Evolutionary conservation across 2,329 filamentous ascomycete species (phyloP), one percentile per base, ranked within the genome.

Genomic region (Colletotrichum noveboracense): DNA sequence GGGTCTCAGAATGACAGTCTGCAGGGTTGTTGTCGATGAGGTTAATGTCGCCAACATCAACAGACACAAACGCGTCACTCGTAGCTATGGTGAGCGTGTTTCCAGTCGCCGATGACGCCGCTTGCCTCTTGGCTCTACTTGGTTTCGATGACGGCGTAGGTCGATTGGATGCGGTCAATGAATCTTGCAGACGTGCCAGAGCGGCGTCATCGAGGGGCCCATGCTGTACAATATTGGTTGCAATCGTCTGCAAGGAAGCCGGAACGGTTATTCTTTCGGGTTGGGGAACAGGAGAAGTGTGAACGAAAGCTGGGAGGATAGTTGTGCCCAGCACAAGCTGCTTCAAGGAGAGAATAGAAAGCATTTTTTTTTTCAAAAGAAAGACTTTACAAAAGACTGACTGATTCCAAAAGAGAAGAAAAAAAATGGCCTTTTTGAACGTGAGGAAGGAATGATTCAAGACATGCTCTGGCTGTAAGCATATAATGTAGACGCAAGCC

Each of bases 41-140:
- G 5, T 65, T 48, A 12, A 75, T 38, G 18, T 71, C 73, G 16
- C 70, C 70, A 5, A 66, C 65, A 55, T 76, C 74, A 6, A 76
- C 32, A 7, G 74, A 64, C 6, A 70, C 30, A 30, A 67, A 74
- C 4, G 74, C 65, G 5, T 62, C 71, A 24, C 18, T 55, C 10
- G 55, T 62, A 0, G 18, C 55, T 24, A 74, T 64, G 6, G 71
- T 58, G 7, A 76, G 52, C n/a, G 66, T 65, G 12, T 30, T 52
- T 18, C 43, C 18, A 2, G 34, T 13, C 7, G 48, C 65, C 9
- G 32, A 30, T 18, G 66, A 38, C 28, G 60, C n/a, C 7, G 8
- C 26, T 52, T 55, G 52, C 5, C 52, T 66, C 52, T 74, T 64
- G 12, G 61, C 61, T 36, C 61, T 55, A 18, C 70, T 43, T 18